These are phyloP conservation scores for Alternaria gaisen DNA, from an alignment of 2,329 filamentous ascomycete species.

Conservation along the genomic window DNA sequence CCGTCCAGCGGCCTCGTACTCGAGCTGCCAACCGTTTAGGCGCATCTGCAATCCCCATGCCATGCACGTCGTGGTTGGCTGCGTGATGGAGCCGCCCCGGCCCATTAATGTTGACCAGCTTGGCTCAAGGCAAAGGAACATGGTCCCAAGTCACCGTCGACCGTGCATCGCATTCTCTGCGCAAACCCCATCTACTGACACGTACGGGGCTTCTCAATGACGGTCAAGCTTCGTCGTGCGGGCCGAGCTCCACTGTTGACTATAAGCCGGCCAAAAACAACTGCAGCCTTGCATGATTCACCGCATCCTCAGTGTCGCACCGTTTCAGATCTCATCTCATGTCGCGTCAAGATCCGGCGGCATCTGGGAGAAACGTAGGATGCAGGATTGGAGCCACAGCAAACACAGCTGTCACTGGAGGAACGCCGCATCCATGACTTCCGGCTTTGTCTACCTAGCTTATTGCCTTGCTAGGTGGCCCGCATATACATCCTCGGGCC, in stretches of 20 bases:
- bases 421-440: constrained; percentile 23
- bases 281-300: constrained; percentile 27
- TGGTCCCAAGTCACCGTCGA: constrained; percentile 16
- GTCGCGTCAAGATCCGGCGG: not conserved
- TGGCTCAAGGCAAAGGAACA: constrained; percentile 12
- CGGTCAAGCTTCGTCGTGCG: constrained; percentile 29
- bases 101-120: constrained; percentile 22
- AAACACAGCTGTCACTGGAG: constrained; percentile 22
- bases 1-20: constrained; percentile 1
- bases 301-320: constrained; percentile 19
- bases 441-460: constrained; percentile 15
- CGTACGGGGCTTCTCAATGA: constrained; percentile 16
- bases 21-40: not conserved
- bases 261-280: constrained; percentile 23
- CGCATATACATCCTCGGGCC: constrained; percentile 17
- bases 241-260: constrained; percentile 36
- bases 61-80: constrained; percentile 25
- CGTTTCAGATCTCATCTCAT: constrained; percentile 24
- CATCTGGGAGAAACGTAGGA: not conserved
- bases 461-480: constrained; percentile 11
- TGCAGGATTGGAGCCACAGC: not conserved
- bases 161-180: constrained; percentile 35
- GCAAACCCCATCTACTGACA: constrained; percentile 37
- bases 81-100: constrained; percentile 26
- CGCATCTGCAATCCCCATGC: constrained; percentile 16